phyloP scores from a whole-genome alignment of 1,139 yeast species.

The Wickerhamiella pararugosa region DNA sequence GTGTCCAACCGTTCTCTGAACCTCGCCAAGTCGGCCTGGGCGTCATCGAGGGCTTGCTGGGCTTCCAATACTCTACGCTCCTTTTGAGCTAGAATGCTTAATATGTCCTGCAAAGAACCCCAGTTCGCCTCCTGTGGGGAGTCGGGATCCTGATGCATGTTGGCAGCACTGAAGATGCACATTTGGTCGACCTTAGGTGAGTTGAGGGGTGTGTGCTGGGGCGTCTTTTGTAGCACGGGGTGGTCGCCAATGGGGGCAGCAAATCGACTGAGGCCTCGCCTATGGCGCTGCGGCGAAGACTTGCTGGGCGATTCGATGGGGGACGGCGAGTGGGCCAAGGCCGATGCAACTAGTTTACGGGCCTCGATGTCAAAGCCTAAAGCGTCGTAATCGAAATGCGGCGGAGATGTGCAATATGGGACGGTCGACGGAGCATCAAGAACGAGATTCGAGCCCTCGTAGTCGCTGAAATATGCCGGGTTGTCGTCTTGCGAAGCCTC shows the following conservation, averaged over 20 bases:
- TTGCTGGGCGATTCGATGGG: too few relatives aligned
- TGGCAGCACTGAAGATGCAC: slow-evolving; percentile 5
- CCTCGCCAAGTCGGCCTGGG: slow-evolving; percentile 17
- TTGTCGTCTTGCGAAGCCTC: too few relatives aligned
- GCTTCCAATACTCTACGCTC: slow-evolving; percentile 27
- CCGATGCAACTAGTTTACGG: too few relatives aligned
- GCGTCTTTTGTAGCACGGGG: slow-evolving; percentile 1
- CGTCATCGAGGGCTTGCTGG: slow-evolving; percentile 19
- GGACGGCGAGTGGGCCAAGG: too few relatives aligned
- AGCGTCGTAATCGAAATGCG: too few relatives aligned
- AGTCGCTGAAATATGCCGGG: too few relatives aligned
- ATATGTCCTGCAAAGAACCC: slow-evolving; percentile 20
- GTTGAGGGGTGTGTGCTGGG: slow-evolving; percentile 6
- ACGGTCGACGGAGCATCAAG: too few relatives aligned
- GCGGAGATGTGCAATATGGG: too few relatives aligned
- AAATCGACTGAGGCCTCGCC: slow-evolving; percentile 8
- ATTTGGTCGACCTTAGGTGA: slow-evolving; percentile 8
- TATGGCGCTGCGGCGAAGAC: background rate
- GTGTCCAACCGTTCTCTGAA: slow-evolving; percentile 12
- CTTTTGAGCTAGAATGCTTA: slow-evolving; percentile 24
- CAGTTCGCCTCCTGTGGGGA: background rate
- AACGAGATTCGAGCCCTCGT: too few relatives aligned
- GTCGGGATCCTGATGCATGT: background rate
- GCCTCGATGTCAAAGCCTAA: too few relatives aligned
- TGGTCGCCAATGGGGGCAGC: slow-evolving; percentile 7